These are phyloP conservation scores for Talaromyces amestolkiae DNA, from an alignment of 2,329 filamentous ascomycete genomes.

Conservation along the genomic window DNA sequence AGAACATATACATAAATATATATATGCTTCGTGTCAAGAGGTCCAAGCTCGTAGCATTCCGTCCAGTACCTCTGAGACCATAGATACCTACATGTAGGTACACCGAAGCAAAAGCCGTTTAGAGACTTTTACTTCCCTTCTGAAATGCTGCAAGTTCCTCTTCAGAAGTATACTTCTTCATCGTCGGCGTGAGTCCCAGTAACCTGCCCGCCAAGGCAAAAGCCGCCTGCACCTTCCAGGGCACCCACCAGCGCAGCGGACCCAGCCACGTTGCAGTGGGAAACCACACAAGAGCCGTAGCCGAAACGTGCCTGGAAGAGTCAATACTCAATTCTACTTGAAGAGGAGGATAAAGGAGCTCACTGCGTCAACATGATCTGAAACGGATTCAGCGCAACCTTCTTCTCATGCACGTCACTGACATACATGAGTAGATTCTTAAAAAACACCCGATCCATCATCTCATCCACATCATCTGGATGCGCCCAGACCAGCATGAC, in stretches of 20 bases:
- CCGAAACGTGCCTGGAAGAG: not conserved
- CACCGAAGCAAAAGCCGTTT: too few relatives aligned
- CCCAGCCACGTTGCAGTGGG: constrained; percentile 4
- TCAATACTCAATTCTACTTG: not conserved
- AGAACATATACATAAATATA: too few relatives aligned
- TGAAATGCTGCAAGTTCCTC: constrained; percentile 8
- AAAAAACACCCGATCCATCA: constrained; percentile 9
- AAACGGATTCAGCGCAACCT: constrained; percentile 1
- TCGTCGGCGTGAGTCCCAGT: constrained; percentile 8
- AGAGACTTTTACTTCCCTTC: not conserved
- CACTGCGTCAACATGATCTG: constrained; percentile 7
- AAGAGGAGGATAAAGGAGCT: not conserved
- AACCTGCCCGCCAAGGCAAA: constrained; percentile 2
- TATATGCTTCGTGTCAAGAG: too few relatives aligned
- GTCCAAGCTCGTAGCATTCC: too few relatives aligned
- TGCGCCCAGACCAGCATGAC: constrained; percentile 4
- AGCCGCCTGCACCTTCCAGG: constrained; percentile 5
- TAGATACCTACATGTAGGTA: too few relatives aligned
- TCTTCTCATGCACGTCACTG: constrained; percentile 10
- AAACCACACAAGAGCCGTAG: constrained; percentile 9
- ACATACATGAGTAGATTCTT: constrained; percentile 6
- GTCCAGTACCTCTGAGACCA: too few relatives aligned
- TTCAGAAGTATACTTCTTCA: constrained; percentile 10
- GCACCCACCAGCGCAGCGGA: constrained; percentile 11
- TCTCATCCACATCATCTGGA: constrained; percentile 4